phyloP scores from a whole-genome alignment of 2,329 filamentous ascomycete species.

The Diaporthe sp. region DNA sequence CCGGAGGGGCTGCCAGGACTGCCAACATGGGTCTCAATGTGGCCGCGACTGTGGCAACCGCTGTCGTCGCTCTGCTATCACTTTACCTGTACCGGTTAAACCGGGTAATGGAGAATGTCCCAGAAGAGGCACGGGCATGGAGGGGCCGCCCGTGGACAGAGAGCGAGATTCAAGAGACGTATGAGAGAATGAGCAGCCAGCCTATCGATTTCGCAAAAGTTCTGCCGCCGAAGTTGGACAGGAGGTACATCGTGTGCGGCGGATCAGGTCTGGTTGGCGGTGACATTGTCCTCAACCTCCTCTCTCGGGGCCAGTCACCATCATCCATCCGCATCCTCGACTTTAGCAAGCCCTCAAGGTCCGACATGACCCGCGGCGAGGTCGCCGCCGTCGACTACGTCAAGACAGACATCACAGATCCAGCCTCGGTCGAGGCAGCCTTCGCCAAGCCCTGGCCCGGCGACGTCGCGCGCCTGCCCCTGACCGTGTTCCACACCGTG shows the following conservation, averaged over 20 bases:
- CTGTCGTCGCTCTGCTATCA: constrained; percentile 42
- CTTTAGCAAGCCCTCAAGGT: constrained; percentile 55
- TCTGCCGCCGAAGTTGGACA: constrained; percentile 55
- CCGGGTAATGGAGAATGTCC: constrained; percentile 52
- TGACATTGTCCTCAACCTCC: constrained; percentile 62
- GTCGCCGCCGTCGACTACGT: constrained; percentile 54
- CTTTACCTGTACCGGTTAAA: constrained; percentile 56
- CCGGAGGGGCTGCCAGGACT: neutral
- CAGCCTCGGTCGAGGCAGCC: constrained; percentile 52
- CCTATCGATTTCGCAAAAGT: constrained; percentile 55
- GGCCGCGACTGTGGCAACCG: neutral
- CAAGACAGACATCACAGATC: constrained; percentile 60
- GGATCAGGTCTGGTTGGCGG: constrained; percentile 62
- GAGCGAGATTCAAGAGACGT: constrained; percentile 52
- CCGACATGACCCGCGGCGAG: constrained; percentile 54
- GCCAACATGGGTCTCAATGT: constrained; percentile 9
- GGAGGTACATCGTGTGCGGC: constrained; percentile 61
- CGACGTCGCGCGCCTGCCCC: constrained; percentile 54
- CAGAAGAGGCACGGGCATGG: constrained; percentile 51
- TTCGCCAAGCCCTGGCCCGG: constrained; percentile 59
- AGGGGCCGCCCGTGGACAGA: constrained; percentile 54
- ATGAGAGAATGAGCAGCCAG: constrained; percentile 50
- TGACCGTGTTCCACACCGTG: constrained; percentile 67
- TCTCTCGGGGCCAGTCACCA: constrained; percentile 60
- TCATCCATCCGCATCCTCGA: constrained; percentile 63